These are phyloP conservation scores for Sarocladium kiliense DNA, from an alignment of 2,329 filamentous ascomycete species.

Conservation along the genomic window DNA sequence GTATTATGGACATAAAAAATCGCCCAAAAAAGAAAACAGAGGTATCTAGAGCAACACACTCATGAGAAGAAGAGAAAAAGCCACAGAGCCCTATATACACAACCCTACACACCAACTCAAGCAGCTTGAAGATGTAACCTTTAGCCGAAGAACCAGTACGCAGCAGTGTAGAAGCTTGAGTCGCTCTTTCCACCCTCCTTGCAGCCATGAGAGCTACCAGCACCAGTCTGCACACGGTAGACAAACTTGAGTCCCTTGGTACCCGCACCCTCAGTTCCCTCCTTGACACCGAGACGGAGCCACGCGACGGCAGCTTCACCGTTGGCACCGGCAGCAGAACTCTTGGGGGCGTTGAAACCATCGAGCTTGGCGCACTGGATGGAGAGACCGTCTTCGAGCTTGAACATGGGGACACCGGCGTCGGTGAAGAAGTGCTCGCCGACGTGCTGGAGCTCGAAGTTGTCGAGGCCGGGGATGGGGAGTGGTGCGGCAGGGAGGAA, in stretches of 20 bases:
- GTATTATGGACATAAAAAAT: conserved; percentile 1
- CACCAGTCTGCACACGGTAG: conserved; percentile 52
- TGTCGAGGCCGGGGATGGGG: conserved; percentile 29
- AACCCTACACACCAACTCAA: not conserved
- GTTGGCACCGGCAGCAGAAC: conserved; percentile 39
- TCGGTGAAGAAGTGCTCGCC: conserved; percentile 65
- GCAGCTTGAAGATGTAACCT: not conserved
- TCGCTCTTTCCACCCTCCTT: conserved; percentile 30
- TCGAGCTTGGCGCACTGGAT: conserved; percentile 37
- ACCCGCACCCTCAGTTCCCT: conserved; percentile 30
- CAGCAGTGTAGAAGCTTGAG: conserved; percentile 51
- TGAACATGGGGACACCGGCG: conserved; percentile 52
- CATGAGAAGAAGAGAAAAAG: not conserved
- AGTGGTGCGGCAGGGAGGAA: conserved; percentile 27
- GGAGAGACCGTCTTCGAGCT: conserved; percentile 41
- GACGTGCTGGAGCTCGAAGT: conserved; percentile 34
- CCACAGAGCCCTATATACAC: not conserved
- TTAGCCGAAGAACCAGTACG: conserved; percentile 53
- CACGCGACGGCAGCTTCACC: conserved; percentile 50
- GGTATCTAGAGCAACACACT: conserved; percentile 3
- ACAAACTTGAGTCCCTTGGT: conserved; percentile 35
- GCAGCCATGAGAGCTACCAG: conserved; percentile 42
- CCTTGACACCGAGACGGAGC: conserved; percentile 42
- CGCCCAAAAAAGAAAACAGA: not conserved
- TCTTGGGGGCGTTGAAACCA: conserved; percentile 44